Evolutionary conservation across 2,329 filamentous ascomycete species (phyloP).

Genomic region (Mycosphaerella sp.): DNA sequence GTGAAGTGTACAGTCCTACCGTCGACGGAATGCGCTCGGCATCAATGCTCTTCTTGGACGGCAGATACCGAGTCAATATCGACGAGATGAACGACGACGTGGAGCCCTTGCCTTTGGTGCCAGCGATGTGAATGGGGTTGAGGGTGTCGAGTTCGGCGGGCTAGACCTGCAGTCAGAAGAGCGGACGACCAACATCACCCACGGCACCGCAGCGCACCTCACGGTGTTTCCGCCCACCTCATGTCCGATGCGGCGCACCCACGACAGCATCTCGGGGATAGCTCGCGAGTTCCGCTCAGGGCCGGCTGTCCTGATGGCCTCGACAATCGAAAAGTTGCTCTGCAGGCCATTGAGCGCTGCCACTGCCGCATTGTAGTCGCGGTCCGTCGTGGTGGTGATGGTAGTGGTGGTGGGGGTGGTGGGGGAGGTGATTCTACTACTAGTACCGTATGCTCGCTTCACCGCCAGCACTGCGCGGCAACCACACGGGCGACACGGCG

Average conservation of each 20-base stretch:
- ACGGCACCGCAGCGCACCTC: neutral
- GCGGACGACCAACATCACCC: neutral
- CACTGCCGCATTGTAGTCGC: slow-evolving; percentile 54
- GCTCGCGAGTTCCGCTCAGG: slow-evolving; percentile 66
- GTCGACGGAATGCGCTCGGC: slow-evolving; percentile 26
- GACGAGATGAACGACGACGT: slow-evolving; percentile 78
- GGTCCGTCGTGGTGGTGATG: slow-evolving; percentile 1
- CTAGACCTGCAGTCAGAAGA: slow-evolving; percentile 35
- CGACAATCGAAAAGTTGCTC: slow-evolving; percentile 70
- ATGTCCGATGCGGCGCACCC: slow-evolving; percentile 71
- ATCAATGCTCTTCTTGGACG: slow-evolving; percentile 34
- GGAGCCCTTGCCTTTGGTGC: slow-evolving; percentile 91
- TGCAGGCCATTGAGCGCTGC: slow-evolving; percentile 68
- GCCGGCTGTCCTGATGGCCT: slow-evolving; percentile 70
- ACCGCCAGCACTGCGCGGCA: slow-evolving; percentile 1
- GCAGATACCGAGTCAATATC: slow-evolving; percentile 61
- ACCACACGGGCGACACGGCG: neutral
- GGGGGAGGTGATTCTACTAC: no score
- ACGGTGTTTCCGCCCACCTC: slow-evolving; percentile 47
- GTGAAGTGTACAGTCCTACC: slow-evolving; percentile 77
- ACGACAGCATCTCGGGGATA: slow-evolving; percentile 75
- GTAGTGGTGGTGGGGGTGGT: no score
- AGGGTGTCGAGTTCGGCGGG: slow-evolving; percentile 56
- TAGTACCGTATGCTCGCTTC: slow-evolving; percentile 2
- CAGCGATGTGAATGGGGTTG: slow-evolving; percentile 74